A percentile compares a stretch with the other conserved stretches of the same genome.
These are phyloP conservation scores for Cladophialophora bantiana DNA, from an alignment of 2,329 filamentous ascomycete genomes.

Conservation along the genomic window DNA sequence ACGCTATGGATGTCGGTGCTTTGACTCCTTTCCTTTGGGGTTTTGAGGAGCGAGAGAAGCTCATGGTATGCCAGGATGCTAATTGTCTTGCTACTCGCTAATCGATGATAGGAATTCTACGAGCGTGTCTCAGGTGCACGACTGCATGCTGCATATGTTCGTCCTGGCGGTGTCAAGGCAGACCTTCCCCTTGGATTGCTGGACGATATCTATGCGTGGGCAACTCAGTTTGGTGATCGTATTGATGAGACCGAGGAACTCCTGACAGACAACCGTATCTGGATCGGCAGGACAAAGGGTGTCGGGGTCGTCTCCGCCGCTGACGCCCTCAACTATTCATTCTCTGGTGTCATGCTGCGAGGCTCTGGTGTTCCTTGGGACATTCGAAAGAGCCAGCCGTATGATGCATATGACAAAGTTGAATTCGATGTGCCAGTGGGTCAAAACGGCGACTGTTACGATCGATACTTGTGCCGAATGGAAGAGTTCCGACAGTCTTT, in stretches of 20 bases:
- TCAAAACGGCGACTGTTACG: conserved; percentile 97
- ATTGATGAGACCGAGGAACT: conserved; percentile 99
- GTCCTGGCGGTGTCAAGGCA: conserved; percentile 94
- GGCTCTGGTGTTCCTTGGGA: conserved; percentile 97
- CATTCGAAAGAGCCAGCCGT: conserved; percentile 93
- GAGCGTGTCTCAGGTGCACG: conserved; percentile 98
- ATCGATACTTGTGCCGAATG: conserved; percentile 98
- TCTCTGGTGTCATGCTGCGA: conserved; percentile 96
- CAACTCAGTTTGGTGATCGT: conserved; percentile 96
- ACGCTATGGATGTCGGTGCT: conserved; percentile 99
- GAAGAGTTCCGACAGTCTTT: conserved; percentile 99
- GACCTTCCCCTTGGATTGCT: conserved; percentile 92
- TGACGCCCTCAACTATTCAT: conserved; percentile 96
- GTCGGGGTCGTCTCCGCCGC: conserved; percentile 89
- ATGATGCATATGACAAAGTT: conserved; percentile 96
- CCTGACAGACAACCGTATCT: conserved; percentile 98
- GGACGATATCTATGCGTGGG: conserved; percentile 99
- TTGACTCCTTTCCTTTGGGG: conserved; percentile 99
- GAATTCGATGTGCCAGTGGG: conserved; percentile 98
- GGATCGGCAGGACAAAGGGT: conserved; percentile 90
- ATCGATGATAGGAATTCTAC: conserved; percentile 83
- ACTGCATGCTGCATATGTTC: conserved; percentile 95
- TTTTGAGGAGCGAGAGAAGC: conserved; percentile 99
- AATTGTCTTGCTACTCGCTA: conserved; percentile 2
- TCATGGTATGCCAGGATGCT: conserved; percentile 75